A percentile compares a stretch with the other conserved stretches of the same genome.
phyloP scores from a whole-genome alignment of 306 rosid genomes.

The Medicago truncatula region DNA sequence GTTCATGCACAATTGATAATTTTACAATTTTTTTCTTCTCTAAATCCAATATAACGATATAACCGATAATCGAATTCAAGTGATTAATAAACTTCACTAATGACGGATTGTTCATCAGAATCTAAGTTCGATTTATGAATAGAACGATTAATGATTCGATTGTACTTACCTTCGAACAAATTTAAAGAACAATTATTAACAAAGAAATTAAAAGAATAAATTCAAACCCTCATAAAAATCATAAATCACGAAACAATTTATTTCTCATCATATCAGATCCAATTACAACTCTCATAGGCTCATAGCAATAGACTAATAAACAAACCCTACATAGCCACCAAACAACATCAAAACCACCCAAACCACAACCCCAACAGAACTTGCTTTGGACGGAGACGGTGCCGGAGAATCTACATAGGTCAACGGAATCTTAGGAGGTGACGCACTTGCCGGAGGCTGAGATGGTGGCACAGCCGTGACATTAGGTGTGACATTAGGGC shows the following conservation, averaged over 20 bases:
- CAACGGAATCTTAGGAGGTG: neutral
- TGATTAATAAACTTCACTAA: no score
- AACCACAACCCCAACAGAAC: conserved; percentile 23
- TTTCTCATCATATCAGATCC: conserved; percentile 7
- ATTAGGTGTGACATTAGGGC: conserved; percentile 17
- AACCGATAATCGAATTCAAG: no score
- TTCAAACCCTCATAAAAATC: neutral
- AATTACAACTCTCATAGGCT: neutral
- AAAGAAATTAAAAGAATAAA: neutral
- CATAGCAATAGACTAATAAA: conserved; percentile 10
- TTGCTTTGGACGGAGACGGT: conserved; percentile 23
- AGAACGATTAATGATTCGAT: no score
- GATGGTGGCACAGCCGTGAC: neutral
- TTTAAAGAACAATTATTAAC: no score
- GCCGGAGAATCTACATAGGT: conserved; percentile 3
- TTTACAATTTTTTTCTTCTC: no score
- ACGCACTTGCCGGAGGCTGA: neutral
- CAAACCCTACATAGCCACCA: conserved; percentile 25
- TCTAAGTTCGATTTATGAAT: no score
- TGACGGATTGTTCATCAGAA: no score
- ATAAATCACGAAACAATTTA: neutral
- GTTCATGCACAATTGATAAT: no score
- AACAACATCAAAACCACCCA: conserved; percentile 32
- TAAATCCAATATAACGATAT: no score
- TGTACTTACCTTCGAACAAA: no score